These are phyloP conservation scores for Mycena latifolia DNA, from an alignment of 768 basidiomycete species.

Conservation along the genomic window DNA sequence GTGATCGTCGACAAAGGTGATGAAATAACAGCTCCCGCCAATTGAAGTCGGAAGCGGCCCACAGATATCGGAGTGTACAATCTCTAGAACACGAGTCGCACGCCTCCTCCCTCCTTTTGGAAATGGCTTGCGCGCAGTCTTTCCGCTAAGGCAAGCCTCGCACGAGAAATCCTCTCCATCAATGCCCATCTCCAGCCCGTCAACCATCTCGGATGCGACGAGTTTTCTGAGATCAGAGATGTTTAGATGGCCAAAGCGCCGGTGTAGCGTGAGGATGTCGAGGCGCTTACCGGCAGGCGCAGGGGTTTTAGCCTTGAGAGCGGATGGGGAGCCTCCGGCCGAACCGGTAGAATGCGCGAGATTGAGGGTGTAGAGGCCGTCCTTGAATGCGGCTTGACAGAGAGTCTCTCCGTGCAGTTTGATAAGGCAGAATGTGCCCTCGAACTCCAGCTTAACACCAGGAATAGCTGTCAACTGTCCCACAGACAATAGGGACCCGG, in stretches of 20 bases:
- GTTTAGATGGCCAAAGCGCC: conserved; percentile 7
- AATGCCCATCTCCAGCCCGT: conserved; percentile 10
- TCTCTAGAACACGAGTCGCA: conserved; percentile 10
- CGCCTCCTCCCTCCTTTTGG: conserved; percentile 3
- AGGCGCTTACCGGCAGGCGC: conserved; percentile 8
- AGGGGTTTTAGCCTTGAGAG: neutral
- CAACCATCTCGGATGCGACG: neutral
- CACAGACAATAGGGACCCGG: conserved; percentile 1
- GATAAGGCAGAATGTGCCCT: conserved; percentile 1
- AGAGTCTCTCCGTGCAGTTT: neutral
- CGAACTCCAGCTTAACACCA: conserved; percentile 13
- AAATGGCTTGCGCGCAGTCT: conserved; percentile 6
- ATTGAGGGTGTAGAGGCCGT: conserved; percentile 13
- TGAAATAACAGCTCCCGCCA: conserved; percentile 8
- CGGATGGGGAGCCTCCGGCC: neutral
- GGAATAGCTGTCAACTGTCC: conserved; percentile 6
- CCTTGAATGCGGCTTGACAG: neutral
- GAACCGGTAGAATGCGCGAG: neutral
- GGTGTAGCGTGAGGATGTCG: conserved; percentile 8
- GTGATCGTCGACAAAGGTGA: conserved; percentile 8
- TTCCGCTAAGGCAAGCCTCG: neutral
- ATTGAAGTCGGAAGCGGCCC: conserved; percentile 3
- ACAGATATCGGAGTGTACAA: conserved; percentile 8
- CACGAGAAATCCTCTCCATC: neutral
- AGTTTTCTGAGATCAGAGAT: conserved; percentile 14